Evolutionary conservation across 1,139 yeast species (phyloP), one percentile per base, ranked within the genome.

Genomic region (Suhomyces yuchorum): DNA sequence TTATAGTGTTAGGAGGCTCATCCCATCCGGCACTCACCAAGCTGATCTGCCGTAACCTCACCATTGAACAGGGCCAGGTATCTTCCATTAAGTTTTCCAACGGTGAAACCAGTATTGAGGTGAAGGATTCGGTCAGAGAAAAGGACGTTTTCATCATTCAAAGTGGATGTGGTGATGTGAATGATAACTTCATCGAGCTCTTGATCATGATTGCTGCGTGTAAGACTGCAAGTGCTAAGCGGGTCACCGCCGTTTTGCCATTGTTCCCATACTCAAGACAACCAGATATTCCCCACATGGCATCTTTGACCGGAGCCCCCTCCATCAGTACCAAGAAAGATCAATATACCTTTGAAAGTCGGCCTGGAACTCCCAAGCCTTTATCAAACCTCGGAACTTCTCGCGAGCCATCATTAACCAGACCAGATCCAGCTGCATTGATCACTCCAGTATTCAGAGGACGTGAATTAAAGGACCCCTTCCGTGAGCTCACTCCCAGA

Each of bases 211-310:
- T 95, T 43, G 86, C 96, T 15, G 99, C 99, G 5, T 92, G 98
- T 68, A 93, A 93, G 64, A 87, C 95, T 26, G 97, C 99, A 3
- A 87, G 96, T 56, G 98, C 99, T 12, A 85, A 82, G 52, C 79
- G 96, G 55, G 96, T 92, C 37, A 92, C 97, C 2, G 98, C 96
- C 0, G 97, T 95, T 33, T 75, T 93, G 67, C 99, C 99, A 5
- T 76, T 90, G 53, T 93, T 95, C 66, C 97, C 98, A 19, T 95
- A 95, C 66, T 88, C 97, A 1, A 78, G 99, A 62, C 99, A 95
- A 68, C 96, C 97, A 2, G 98, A 92, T 67, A 84, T 89, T 37
- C 97, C 97, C n/a, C 88, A 86, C 61, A 82, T 88, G 39, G 88
- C 93, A 1, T 88, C 89, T 33, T 61, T 76, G 40, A 71, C 76